Evolutionary conservation across 441 rosid genomes (phyloP).

Genomic region (Iberis amara): DNA sequence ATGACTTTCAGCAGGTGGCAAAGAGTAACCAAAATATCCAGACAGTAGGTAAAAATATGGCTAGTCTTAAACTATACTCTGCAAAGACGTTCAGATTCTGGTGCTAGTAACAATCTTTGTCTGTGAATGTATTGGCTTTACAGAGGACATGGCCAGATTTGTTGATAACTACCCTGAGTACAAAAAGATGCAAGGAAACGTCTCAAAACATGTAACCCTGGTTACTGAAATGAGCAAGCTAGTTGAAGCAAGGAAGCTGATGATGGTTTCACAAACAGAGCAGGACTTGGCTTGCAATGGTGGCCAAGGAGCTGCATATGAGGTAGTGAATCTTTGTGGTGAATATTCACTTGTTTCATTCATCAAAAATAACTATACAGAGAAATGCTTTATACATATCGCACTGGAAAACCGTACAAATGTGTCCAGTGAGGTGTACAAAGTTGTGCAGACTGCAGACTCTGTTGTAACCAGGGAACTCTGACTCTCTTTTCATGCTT

Average conservation of each 20-base stretch:
- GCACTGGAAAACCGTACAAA: not conserved
- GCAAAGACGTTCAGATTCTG: slow-evolving; percentile 14
- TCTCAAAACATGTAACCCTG: slow-evolving; percentile 92
- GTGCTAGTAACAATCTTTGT: slow-evolving; percentile 10
- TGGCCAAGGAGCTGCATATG: slow-evolving; percentile 96
- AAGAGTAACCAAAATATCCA: slow-evolving; percentile 87
- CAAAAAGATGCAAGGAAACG: slow-evolving; percentile 96
- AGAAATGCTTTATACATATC: not conserved
- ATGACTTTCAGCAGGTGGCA: slow-evolving; percentile 93
- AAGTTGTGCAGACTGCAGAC: too few relatives aligned
- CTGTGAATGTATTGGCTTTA: slow-evolving; percentile 34
- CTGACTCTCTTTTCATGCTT: slow-evolving; percentile 28
- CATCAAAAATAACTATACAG: not conserved
- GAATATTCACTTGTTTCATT: not conserved
- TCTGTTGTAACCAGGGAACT: slow-evolving; percentile 7
- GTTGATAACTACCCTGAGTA: slow-evolving; percentile 92
- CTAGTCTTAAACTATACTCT: slow-evolving; percentile 22
- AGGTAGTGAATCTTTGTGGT: slow-evolving; percentile 42
- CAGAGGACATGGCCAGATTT: slow-evolving; percentile 98
- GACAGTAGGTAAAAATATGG: slow-evolving; percentile 66
- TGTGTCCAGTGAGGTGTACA: not conserved
- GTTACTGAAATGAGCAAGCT: slow-evolving; percentile 98
- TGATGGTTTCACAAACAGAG: slow-evolving; percentile 89
- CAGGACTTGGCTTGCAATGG: slow-evolving; percentile 97
- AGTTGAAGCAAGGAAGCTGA: slow-evolving; percentile 87